Conservation (phyloP, 371 early-diverging fungal genomes). For the Actinomucor elegans region DNA sequence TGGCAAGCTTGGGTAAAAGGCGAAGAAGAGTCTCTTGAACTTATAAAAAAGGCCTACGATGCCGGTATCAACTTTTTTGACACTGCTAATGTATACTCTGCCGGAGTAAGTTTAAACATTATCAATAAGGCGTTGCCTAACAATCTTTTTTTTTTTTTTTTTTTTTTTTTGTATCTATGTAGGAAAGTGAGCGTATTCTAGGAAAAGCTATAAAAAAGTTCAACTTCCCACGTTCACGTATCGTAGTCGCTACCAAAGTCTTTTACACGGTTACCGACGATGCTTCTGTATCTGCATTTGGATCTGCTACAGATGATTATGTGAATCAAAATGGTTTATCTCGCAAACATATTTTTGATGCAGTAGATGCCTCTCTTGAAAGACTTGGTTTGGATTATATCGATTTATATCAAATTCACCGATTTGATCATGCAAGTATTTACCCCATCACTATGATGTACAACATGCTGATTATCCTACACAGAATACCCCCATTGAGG, state of each 20-base stretch:
- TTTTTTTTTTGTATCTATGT: no score
- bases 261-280: constrained; percentile 21
- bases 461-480: no score
- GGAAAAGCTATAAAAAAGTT: constrained; percentile 41
- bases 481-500: constrained; percentile 36
- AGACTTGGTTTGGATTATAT: constrained; percentile 55
- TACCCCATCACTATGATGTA: not conserved
- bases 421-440: constrained; percentile 25
- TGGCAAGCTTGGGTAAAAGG: constrained; percentile 27
- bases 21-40: constrained; percentile 30
- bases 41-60: constrained; percentile 43
- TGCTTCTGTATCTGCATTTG: constrained; percentile 29
- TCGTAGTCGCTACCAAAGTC: constrained; percentile 46
- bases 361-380: constrained; percentile 48
- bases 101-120: constrained; percentile 42
- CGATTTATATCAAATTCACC: constrained; percentile 60
- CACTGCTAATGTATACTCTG: constrained; percentile 37
- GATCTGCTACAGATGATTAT: constrained; percentile 27
- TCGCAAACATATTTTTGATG: constrained; percentile 51
- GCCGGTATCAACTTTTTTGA: constrained; percentile 45
- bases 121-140: no score
- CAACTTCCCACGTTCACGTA: constrained; percentile 37
- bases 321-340: constrained; percentile 40
- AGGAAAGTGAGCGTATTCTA: constrained; percentile 35
- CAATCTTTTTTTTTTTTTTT: no score